Conservation (phyloP, 768 basidiomycete species). For the Tylopilus rubrobrunneus region DNA sequence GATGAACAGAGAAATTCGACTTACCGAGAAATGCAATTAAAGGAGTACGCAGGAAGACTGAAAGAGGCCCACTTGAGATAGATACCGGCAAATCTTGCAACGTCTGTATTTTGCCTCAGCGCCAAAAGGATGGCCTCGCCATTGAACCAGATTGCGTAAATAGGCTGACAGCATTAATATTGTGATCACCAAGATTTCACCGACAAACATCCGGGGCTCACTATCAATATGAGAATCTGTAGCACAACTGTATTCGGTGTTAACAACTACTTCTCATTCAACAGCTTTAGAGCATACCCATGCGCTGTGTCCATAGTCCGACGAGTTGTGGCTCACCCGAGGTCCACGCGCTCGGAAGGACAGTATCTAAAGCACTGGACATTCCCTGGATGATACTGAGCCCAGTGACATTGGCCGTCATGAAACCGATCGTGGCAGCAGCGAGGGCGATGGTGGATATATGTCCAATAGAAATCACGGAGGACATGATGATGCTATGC, state of each 20-base stretch:
- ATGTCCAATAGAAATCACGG: slow-evolving; percentile 90
- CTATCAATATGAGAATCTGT: slow-evolving; percentile 42
- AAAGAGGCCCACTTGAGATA: slow-evolving; percentile 71
- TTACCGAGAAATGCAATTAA: slow-evolving; percentile 50
- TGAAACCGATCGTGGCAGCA: slow-evolving; percentile 69
- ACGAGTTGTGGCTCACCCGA: slow-evolving; percentile 79
- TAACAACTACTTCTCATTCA: neutral
- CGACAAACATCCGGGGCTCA: slow-evolving; percentile 32
- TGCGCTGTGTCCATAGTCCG: slow-evolving; percentile 87
- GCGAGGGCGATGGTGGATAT: slow-evolving; percentile 88
- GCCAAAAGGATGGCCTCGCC: slow-evolving; percentile 72
- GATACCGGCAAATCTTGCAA: slow-evolving; percentile 67
- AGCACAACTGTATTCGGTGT: slow-evolving; percentile 10
- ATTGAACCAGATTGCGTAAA: slow-evolving; percentile 75
- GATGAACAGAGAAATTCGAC: neutral
- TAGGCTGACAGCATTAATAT: slow-evolving; percentile 34
- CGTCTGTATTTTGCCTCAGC: slow-evolving; percentile 75
- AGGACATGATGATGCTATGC: slow-evolving; percentile 80
- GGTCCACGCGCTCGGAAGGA: slow-evolving; percentile 94
- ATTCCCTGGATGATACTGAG: slow-evolving; percentile 79
- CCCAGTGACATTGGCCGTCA: slow-evolving; percentile 60
- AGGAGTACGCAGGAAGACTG: slow-evolving; percentile 71
- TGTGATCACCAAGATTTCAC: neutral
- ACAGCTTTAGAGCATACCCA: slow-evolving; percentile 45
- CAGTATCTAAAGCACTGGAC: slow-evolving; percentile 82